Base-by-base conservation (phyloP, 768 basidiomycete genomes). In the Mycena haematopus region DNA sequence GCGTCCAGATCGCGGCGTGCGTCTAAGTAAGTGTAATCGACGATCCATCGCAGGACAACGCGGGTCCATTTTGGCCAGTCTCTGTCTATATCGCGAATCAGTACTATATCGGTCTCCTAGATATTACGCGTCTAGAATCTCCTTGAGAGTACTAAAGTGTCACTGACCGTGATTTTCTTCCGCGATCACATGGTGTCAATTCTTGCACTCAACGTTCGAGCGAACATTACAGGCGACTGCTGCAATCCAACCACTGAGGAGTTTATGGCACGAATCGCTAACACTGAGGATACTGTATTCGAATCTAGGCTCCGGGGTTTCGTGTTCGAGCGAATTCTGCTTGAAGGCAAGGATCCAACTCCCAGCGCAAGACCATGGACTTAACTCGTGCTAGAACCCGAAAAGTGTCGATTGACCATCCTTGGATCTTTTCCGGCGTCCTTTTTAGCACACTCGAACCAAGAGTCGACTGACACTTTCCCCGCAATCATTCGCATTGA, bases 401-500 rank as follows among this genome's bases (percentile, higher is more conserved):
- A 71, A 51, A 63, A 68, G 33, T 68, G 67, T 58, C 62, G 70
- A 29, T 63, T 92, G 35, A 86, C 82, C 45, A 76, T 95, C 9
- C 84, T 96, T 2, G 94, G 95, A 5, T 84, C 79, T 1, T 78
- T 92, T 14, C 84, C 78, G 25, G 56, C 66, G n/a, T 60, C 73
- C 0, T 63, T 49, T 44, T 29, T 51, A 13, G 38, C 71, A 6
- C 21, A 65, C 10, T 31, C 65, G 22, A 51, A 61, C 47, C 53
- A 58, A 62, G 65, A 19, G 67, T 65, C 45, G 38, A 69, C 40
- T 19, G 56, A 60, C 1, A 72, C 76, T n/a, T 73, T 80, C 2
- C 78, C 79, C 33, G 86, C 90, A 3, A 88, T 96, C 64, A 70
- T 95, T n/a, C 84, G 88, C 38, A 77, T 96, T 40, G 91, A 94